These are phyloP conservation scores for Austroboletus eburneus DNA, from an alignment of 768 basidiomycete genomes.

Conservation along the genomic window DNA sequence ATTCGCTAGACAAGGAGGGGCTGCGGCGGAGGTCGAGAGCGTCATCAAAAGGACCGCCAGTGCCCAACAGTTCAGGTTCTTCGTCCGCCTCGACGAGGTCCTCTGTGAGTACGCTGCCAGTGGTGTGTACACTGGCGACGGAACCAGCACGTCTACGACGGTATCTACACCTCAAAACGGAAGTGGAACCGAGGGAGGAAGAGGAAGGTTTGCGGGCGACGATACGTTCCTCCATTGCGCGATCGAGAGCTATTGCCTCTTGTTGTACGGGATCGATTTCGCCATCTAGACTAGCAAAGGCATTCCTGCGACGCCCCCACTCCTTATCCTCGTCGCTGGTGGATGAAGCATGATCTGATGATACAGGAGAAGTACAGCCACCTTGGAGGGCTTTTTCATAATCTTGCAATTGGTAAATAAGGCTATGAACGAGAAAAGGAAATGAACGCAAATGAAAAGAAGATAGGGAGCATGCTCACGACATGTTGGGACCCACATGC, in stretches of 20 bases:
- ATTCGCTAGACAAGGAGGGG: slow-evolving; percentile 33
- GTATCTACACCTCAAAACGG: slow-evolving; percentile 62
- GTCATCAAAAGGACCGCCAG: slow-evolving; percentile 60
- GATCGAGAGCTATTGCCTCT: slow-evolving; percentile 80
- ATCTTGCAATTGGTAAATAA: slow-evolving; percentile 91
- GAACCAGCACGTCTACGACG: slow-evolving; percentile 72
- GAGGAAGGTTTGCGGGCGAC: slow-evolving; percentile 68
- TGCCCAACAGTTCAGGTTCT: slow-evolving; percentile 64
- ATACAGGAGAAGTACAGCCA: slow-evolving; percentile 43
- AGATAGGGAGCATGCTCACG: slow-evolving; percentile 51
- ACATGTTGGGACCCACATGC: slow-evolving; percentile 91
- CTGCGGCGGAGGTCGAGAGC: slow-evolving; percentile 32
- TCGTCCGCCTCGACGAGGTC: slow-evolving; percentile 81
- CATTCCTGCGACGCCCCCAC: slow-evolving; percentile 67
- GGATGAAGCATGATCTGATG: slow-evolving; percentile 52
- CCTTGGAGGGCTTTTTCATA: slow-evolving; percentile 74
- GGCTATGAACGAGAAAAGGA: slow-evolving; percentile 47
- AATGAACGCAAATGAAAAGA: slow-evolving; percentile 22
- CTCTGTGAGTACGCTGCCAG: slow-evolving; percentile 69
- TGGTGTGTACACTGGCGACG: slow-evolving; percentile 65
- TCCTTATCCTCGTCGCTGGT: slow-evolving; percentile 70
- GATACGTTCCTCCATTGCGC: slow-evolving; percentile 82
- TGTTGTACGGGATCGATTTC: slow-evolving; percentile 60
- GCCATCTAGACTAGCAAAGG: slow-evolving; percentile 35
- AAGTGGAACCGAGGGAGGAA: slow-evolving; percentile 60